Conservation (phyloP, 768 basidiomycete species). For the Pleurotus platypus region DNA sequence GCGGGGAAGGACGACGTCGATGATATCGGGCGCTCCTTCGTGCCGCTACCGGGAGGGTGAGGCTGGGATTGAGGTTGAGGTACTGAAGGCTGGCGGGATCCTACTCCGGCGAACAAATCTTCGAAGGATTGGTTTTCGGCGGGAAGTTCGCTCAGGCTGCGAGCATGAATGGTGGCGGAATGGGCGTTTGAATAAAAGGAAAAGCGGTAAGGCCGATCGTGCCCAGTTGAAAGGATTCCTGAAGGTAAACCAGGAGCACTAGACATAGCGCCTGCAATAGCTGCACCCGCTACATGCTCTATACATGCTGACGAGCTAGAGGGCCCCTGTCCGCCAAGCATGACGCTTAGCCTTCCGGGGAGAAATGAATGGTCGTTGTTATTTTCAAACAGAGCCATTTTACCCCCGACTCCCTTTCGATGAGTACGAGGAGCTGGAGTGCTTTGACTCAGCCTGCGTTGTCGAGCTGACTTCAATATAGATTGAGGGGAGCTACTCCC, state of each 20-base stretch:
- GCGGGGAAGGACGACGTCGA: neutral
- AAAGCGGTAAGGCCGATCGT: conserved; percentile 93
- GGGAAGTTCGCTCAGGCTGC: conserved; percentile 89
- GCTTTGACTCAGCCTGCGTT: conserved; percentile 86
- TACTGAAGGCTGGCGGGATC: conserved; percentile 13
- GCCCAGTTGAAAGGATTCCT: conserved; percentile 47
- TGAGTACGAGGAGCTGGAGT: conserved; percentile 61
- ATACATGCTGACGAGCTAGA: conserved; percentile 6
- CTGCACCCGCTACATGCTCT: conserved; percentile 21
- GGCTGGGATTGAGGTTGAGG: conserved; percentile 12
- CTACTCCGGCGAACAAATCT: conserved; percentile 72
- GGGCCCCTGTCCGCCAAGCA: conserved; percentile 14
- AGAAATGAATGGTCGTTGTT: conserved; percentile 45
- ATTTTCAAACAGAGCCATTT: conserved; percentile 88
- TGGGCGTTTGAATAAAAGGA: conserved; percentile 97
- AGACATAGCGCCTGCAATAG: conserved; percentile 14
- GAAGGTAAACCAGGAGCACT: conserved; percentile 12
- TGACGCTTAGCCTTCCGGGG: conserved; percentile 31
- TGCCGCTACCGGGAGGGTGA: neutral
- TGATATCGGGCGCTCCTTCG: conserved; percentile 1
- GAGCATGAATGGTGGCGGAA: conserved; percentile 91
- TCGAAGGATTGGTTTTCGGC: conserved; percentile 92
- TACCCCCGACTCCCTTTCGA: conserved; percentile 65
- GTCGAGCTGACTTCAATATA: conserved; percentile 44
- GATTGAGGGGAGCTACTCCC: conserved; percentile 18